Conservation (phyloP, 495 filamentous ascomycete genomes). For the Trichoderma erinaceum region DNA sequence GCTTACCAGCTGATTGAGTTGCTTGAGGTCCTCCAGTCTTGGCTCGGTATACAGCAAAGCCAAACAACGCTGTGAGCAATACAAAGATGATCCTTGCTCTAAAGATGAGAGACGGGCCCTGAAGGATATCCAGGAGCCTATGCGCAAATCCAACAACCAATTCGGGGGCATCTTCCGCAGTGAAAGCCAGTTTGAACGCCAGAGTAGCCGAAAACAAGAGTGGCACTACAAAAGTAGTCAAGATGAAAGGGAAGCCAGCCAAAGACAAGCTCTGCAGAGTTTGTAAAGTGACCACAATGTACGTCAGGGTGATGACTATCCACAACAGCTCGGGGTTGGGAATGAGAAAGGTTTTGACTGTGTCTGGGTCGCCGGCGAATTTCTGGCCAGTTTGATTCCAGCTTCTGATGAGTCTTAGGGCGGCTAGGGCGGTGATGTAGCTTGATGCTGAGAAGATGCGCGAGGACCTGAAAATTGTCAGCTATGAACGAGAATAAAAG, state of each 20-base stretch:
- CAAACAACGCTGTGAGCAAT: conserved; percentile 32
- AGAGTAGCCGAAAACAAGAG: conserved; percentile 53
- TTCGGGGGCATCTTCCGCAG: conserved; percentile 78
- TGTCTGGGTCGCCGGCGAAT: conserved; percentile 79
- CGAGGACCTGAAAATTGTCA: not conserved
- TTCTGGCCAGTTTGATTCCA: conserved; percentile 99
- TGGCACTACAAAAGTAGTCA: conserved; percentile 24
- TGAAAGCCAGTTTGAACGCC: conserved; percentile 81
- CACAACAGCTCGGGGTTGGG: conserved; percentile 61
- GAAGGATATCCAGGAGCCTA: conserved; percentile 36
- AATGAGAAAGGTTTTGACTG: conserved; percentile 62
- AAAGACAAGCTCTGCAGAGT: conserved; percentile 33
- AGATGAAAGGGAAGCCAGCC: conserved; percentile 27
- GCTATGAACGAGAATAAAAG: not conserved
- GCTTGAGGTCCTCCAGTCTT: not conserved
- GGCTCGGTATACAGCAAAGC: conserved; percentile 15
- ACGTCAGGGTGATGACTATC: conserved; percentile 64
- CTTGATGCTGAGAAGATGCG: not conserved
- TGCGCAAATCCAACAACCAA: conserved; percentile 53
- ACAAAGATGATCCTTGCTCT: conserved; percentile 46
- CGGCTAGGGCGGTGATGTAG: conserved; percentile 29
- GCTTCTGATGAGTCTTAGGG: conserved; percentile 58
- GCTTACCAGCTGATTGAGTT: conserved; percentile 24
- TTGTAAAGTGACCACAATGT: conserved; percentile 40
- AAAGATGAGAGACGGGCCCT: conserved; percentile 42